A percentile compares a stretch with the other conserved stretches of the same genome.
phyloP scores from a whole-genome alignment of 768 basidiomycete genomes.

The Naganishia vaughanmartiniae region DNA sequence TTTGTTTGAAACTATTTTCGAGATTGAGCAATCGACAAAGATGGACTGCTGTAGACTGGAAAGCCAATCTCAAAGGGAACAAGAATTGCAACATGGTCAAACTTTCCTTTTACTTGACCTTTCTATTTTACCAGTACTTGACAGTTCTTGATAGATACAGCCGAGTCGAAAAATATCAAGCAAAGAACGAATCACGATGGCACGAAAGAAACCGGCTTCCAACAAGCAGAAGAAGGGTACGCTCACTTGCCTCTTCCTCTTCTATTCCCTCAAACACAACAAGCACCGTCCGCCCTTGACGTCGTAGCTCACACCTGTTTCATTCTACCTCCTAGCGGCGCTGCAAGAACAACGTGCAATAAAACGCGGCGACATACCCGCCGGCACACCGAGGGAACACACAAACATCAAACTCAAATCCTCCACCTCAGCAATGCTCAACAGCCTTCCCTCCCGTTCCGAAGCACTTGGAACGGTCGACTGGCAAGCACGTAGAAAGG shows the following conservation, averaged over 20 bases:
- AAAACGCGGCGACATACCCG: slow-evolving; percentile 67
- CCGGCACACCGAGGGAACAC: background rate
- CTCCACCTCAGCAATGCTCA: background rate
- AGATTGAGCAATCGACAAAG: too few species aligned
- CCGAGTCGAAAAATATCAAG: too few species aligned
- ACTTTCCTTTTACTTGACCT: too few species aligned
- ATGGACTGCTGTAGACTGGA: too few species aligned
- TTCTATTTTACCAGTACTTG: too few species aligned
- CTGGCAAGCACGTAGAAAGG: slow-evolving; percentile 17
- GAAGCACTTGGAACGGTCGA: slow-evolving; percentile 15
- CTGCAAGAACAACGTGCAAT: slow-evolving; percentile 75
- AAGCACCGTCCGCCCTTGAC: too few species aligned
- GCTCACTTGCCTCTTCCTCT: background rate
- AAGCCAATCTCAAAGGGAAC: too few species aligned
- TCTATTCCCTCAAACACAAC: too few species aligned
- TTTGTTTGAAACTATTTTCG: too few species aligned
- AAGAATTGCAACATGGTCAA: too few species aligned
- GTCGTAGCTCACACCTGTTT: background rate
- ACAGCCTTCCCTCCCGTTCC: background rate
- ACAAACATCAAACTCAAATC: background rate
- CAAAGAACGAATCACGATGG: background rate
- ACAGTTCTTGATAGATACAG: too few species aligned
- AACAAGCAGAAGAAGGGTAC: slow-evolving; percentile 40
- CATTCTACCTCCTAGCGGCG: slow-evolving; percentile 53
- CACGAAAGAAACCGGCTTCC: slow-evolving; percentile 38